Evolutionary conservation across 305 asterid species (phyloP).

Genomic region (Ajuga reptans): DNA sequence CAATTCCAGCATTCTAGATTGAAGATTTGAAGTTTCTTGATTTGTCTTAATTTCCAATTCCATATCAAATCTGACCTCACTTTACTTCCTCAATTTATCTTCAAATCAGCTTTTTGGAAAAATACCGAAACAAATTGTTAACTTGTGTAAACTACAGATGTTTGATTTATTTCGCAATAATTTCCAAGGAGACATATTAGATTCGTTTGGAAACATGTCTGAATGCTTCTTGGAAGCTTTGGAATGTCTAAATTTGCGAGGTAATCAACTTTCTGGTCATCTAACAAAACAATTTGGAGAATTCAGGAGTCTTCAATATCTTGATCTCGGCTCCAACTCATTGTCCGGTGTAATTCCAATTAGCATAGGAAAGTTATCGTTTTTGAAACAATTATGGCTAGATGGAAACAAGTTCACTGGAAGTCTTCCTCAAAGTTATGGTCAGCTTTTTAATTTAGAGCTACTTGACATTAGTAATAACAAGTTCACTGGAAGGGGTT

Average conservation of each 20-base stretch:
- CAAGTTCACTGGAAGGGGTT: background rate
- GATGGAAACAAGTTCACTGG: background rate
- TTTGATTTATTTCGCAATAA: too few species aligned
- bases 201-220: too few species aligned
- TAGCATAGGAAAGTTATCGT: background rate
- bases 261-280: too few species aligned
- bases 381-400: background rate
- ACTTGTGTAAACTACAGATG: too few species aligned
- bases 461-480: background rate
- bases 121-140: too few species aligned
- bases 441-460: background rate
- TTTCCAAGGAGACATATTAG: too few species aligned
- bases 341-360: background rate
- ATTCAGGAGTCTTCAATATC: background rate
- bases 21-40: background rate
- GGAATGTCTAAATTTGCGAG: too few species aligned
- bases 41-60: too few species aligned
- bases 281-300: background rate
- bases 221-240: too few species aligned
- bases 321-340: background rate
- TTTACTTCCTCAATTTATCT: too few species aligned
- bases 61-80: too few species aligned
- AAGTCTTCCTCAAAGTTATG: background rate
- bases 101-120: too few species aligned
- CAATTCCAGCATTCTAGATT: slow-evolving; percentile 1